Percentiles rank a stretch among this genome's conserved stretches.
Evolutionary conservation across 2,329 filamentous ascomycete species (phyloP).

Genomic region (Corynespora cassiicola): DNA sequence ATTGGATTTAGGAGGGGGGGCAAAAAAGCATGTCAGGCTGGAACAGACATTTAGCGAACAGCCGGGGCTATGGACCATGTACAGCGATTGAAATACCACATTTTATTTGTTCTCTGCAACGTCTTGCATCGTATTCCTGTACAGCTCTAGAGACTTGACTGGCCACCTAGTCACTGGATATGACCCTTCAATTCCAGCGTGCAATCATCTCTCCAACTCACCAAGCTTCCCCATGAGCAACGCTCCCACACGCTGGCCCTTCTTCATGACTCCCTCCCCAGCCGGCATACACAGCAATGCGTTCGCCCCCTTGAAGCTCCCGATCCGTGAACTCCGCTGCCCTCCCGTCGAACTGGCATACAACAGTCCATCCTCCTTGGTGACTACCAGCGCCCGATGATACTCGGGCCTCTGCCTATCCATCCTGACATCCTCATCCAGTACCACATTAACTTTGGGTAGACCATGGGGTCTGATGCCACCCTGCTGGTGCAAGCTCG

Average conservation of each 20-base stretch:
- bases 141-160: no score
- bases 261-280: slow-evolving; percentile 67
- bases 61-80: no score
- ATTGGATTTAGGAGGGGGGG: no score
- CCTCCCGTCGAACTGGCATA: slow-evolving; percentile 83
- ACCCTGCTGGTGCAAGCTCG: slow-evolving; percentile 77
- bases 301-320: slow-evolving; percentile 88
- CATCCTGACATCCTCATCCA: slow-evolving; percentile 75
- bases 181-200: no score
- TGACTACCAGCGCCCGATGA: slow-evolving; percentile 79
- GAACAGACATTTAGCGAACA: no score
- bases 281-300: slow-evolving; percentile 78
- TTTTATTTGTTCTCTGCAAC: no score
- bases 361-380: slow-evolving; percentile 69
- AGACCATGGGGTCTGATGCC: slow-evolving; percentile 74
- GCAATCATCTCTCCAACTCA: slow-evolving; percentile 6
- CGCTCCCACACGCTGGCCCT: slow-evolving; percentile 76
- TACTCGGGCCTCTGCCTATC: slow-evolving; percentile 86
- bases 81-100: no score
- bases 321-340: slow-evolving; percentile 88
- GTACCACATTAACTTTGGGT: slow-evolving; percentile 71
- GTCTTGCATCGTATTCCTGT: no score
- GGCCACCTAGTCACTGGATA: no score
- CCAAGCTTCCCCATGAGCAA: slow-evolving; percentile 69
- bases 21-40: no score